phyloP scores from a whole-genome alignment of 129 eudicot species.

The Gnaphalium uliginosum region DNA sequence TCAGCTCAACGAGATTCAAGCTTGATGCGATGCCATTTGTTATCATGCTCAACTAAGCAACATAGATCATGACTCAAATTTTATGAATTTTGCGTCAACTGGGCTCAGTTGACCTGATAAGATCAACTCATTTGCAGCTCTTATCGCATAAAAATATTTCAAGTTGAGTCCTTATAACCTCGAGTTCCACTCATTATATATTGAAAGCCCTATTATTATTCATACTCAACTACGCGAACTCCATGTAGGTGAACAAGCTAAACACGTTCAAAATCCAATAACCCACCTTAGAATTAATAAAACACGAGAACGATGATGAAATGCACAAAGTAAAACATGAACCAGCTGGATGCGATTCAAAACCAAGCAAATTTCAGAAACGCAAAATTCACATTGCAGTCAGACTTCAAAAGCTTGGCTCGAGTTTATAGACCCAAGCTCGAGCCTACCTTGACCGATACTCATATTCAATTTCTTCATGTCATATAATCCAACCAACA shows the following conservation, averaged over 20 bases:
- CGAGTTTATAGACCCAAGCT: background rate
- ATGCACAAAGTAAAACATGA: background rate
- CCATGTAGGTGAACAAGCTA: background rate
- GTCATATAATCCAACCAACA: background rate
- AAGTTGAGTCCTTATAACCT: background rate
- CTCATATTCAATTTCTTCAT: background rate
- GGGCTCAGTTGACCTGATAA: background rate
- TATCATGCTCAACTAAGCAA: background rate
- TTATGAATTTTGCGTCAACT: no score
- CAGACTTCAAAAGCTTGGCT: background rate
- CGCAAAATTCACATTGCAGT: background rate
- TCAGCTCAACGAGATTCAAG: background rate
- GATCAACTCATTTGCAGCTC: background rate
- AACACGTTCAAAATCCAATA: no score
- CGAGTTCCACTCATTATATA: background rate
- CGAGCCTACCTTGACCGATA: background rate
- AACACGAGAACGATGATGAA: background rate
- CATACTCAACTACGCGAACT: background rate
- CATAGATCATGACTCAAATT: background rate
- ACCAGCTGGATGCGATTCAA: background rate
- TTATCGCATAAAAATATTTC: background rate
- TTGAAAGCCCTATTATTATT: background rate
- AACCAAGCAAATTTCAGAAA: constrained; percentile 6
- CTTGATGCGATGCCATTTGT: background rate
- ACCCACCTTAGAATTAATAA: background rate